Evolutionary conservation across 257 asterid genomes (phyloP).

Genomic region (Eucommia ulmoides): DNA sequence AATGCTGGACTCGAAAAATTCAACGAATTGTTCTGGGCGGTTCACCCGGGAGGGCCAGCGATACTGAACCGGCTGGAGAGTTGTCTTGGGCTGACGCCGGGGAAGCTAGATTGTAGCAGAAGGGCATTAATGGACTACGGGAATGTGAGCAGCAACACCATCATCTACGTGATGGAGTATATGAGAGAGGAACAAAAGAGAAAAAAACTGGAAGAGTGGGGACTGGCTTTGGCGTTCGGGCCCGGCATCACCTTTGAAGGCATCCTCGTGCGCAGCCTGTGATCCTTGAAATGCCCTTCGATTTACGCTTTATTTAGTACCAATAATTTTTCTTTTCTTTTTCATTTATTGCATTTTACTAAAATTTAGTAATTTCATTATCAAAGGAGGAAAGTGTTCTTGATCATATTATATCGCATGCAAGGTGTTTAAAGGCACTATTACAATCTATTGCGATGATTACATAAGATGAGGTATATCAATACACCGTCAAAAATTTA

Average conservation of each 20-base stretch:
- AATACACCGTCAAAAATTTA: too few relatives aligned
- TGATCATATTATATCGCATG: too few relatives aligned
- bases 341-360: too few relatives aligned
- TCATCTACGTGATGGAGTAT: slow-evolving; percentile 74
- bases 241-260: slow-evolving; percentile 95
- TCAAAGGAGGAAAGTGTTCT: too few relatives aligned
- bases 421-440: too few relatives aligned
- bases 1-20: slow-evolving; percentile 25
- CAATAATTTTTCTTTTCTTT: too few relatives aligned
- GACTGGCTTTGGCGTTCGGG: slow-evolving; percentile 79
- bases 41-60: slow-evolving; percentile 95
- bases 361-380: too few relatives aligned
- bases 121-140: slow-evolving; percentile 83
- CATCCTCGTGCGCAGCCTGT: slow-evolving; percentile 62
- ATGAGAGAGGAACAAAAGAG: slow-evolving; percentile 61
- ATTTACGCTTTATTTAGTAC: background rate
- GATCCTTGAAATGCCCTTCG: background rate
- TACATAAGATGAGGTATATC: too few relatives aligned
- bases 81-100: slow-evolving; percentile 25
- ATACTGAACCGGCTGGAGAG: slow-evolving; percentile 66
- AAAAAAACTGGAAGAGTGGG: slow-evolving; percentile 59
- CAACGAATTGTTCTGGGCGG: slow-evolving; percentile 87
- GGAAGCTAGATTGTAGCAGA: slow-evolving; percentile 70
- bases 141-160: slow-evolving; percentile 81
- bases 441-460: too few relatives aligned